Conservation (phyloP, 139 green algal genomes). For the Chlamydomonas sp. region DNA sequence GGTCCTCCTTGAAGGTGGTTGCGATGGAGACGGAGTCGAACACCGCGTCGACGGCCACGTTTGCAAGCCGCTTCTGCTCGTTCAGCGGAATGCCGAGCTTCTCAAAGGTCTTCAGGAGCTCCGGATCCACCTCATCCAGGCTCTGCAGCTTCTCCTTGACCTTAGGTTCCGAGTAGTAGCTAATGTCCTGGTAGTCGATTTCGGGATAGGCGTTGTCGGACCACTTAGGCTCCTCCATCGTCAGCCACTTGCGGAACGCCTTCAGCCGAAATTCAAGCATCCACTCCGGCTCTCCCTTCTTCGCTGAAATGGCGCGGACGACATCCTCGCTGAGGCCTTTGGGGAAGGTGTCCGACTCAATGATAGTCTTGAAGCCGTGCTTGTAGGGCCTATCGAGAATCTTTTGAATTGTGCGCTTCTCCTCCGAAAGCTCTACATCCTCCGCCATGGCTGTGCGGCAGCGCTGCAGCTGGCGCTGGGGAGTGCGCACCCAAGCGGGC, state of each 20-base stretch:
- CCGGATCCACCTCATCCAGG: slow-evolving; percentile 97
- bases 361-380: slow-evolving; percentile 94
- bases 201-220: slow-evolving; percentile 88
- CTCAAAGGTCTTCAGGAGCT: slow-evolving; percentile 96
- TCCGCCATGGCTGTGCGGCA: slow-evolving; percentile 11
- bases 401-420: slow-evolving; percentile 74
- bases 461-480: background rate
- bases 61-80: slow-evolving; percentile 98
- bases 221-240: slow-evolving; percentile 95
- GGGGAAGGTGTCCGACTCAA: slow-evolving; percentile 83
- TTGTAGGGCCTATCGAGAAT: slow-evolving; percentile 92
- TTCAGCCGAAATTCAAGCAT: slow-evolving; percentile 97
- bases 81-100: slow-evolving; percentile 98
- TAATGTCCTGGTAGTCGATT: slow-evolving; percentile 87
- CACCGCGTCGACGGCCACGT: slow-evolving; percentile 98
- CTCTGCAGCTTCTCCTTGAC: slow-evolving; percentile 86
- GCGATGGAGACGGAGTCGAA: slow-evolving; percentile 99
- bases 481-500: background rate
- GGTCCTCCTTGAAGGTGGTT: slow-evolving; percentile 97
- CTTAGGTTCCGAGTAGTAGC: slow-evolving; percentile 98
- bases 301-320: slow-evolving; percentile 94
- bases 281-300: slow-evolving; percentile 99
- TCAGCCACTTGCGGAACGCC: slow-evolving; percentile 96
- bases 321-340: slow-evolving; percentile 94
- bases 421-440: slow-evolving; percentile 19